Evolutionary conservation across 371 early-diverging fungal species (phyloP), one percentile per base, ranked within the genome.

Genomic region (Circinella minor): DNA sequence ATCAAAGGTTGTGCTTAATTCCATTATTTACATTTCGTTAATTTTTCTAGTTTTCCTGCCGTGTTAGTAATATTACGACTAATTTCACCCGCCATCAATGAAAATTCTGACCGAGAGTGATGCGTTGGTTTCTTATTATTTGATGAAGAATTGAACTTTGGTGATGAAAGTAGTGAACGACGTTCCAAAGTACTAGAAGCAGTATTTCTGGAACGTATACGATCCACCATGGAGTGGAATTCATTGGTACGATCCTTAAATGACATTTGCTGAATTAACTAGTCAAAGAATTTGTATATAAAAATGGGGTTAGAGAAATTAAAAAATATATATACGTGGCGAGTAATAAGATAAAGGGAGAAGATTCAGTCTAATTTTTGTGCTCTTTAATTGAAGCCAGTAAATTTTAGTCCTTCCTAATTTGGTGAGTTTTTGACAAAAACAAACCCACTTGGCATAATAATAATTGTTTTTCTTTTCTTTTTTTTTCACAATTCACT

Each of bases 1-100:
- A 27, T 27, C 27, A 27, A 27, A 27, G 27, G 27, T 27, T 27
- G 27, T 27, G 27, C 27, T 27, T 27, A 27, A 27, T 27, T 27
- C 43, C 43, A 43, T 43, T 43, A 9, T 43, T 43, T 87, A 90
- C 92, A 70, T 77, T 79, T 86, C 13, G 90, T 89, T 11, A 92
- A 75, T 68, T 92, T 89, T 62, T 90, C 86, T 49, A 92, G 75
- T 71, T 91, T 92, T 5, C 75, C 81, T n/a, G 91, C 81, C 18
- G 88, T 88, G 38, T 71, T 77, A 3, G 86, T 82, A 46, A 92
- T 90, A 54, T 89, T 89, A 65, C 85, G 79, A 65, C 89, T 89
- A 49, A 92, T 92, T 67, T 85, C 79, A 6, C 80, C 74, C 14
- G 93, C 93, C 74, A 89, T 87, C 61, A 82, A 57, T 4, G 90